Conservation (phyloP, 805 yeast genomes). For the Wickerhamiella azyma region DNA sequence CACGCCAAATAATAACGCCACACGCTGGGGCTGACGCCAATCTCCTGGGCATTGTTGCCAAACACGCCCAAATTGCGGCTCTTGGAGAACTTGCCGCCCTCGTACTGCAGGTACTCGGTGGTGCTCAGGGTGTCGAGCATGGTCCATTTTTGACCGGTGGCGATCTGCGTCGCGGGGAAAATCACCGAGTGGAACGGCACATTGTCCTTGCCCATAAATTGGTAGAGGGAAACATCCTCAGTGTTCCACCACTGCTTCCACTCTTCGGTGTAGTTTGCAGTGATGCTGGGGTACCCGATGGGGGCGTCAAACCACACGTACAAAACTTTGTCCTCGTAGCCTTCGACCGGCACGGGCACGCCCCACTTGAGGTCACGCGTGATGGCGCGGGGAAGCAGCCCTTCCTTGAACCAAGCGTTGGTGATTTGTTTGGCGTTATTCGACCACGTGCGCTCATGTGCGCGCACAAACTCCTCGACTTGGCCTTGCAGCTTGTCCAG, state of each 20-base stretch:
- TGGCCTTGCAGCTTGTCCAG: conserved; percentile 74
- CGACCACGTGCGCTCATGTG: conserved; percentile 75
- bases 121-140: conserved; percentile 81
- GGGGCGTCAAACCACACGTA: conserved; percentile 99
- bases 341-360: conserved; percentile 88
- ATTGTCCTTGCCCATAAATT: conserved; percentile 98
- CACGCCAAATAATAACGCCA: conserved; percentile 95
- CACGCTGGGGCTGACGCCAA: conserved; percentile 81
- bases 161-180: conserved; percentile 86
- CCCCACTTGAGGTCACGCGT: conserved; percentile 98
- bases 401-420: conserved; percentile 85
- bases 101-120: conserved; percentile 94
- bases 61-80: conserved; percentile 97
- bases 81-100: conserved; percentile 95
- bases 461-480: conserved; percentile 57
- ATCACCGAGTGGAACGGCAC: conserved; percentile 98
- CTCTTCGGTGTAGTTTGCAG: conserved; percentile 72
- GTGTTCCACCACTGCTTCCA: conserved; percentile 94
- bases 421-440: conserved; percentile 82
- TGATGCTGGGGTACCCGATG: conserved; percentile 90
- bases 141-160: conserved; percentile 84
- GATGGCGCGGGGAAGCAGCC: conserved; percentile 85
- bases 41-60: conserved; percentile 92
- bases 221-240: conserved; percentile 74
- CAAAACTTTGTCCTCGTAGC: conserved; percentile 74